phyloP scores from a whole-genome alignment of 1,139 yeast genomes.

The Suhomyces chickasaworum region DNA sequence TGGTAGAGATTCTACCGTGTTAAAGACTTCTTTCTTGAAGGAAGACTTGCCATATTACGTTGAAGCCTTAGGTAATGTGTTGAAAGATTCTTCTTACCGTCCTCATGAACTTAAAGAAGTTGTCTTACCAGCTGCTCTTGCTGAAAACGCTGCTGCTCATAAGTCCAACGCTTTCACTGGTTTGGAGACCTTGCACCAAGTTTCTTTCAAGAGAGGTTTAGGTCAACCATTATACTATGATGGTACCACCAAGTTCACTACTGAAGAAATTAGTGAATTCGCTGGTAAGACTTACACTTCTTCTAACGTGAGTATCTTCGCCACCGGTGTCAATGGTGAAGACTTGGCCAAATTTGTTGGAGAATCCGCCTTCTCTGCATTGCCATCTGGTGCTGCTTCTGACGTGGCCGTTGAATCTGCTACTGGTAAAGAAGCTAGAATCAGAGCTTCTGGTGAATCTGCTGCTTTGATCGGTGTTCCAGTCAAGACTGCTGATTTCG shows the following conservation, averaged over 20 bases:
- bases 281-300: constrained; percentile 71
- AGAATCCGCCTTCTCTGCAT: constrained; percentile 65
- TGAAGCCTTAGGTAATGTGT: constrained; percentile 77
- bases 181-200: constrained; percentile 75
- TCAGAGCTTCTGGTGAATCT: constrained; percentile 66
- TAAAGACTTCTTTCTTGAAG: constrained; percentile 80
- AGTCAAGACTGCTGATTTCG: constrained; percentile 61
- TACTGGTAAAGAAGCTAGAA: constrained; percentile 75
- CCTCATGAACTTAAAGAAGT: constrained; percentile 81
- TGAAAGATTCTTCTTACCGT: constrained; percentile 72
- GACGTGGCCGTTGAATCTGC: constrained; percentile 46
- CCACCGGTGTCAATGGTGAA: constrained; percentile 70
- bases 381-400: constrained; percentile 60
- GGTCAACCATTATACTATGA: constrained; percentile 83
- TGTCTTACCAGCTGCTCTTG: constrained; percentile 75
- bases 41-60: constrained; percentile 92
- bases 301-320: constrained; percentile 71
- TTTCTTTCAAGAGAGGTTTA: constrained; percentile 84
- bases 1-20: constrained; percentile 81
- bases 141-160: constrained; percentile 54
- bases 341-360: constrained; percentile 71
- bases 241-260: constrained; percentile 57
- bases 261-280: constrained; percentile 67
- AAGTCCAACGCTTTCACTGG: constrained; percentile 61
- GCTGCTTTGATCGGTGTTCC: constrained; percentile 86